A percentile compares a stretch with the other conserved stretches of the same genome.
phyloP scores from a whole-genome alignment of 345 rosid species.

The Nasturtium officinale region DNA sequence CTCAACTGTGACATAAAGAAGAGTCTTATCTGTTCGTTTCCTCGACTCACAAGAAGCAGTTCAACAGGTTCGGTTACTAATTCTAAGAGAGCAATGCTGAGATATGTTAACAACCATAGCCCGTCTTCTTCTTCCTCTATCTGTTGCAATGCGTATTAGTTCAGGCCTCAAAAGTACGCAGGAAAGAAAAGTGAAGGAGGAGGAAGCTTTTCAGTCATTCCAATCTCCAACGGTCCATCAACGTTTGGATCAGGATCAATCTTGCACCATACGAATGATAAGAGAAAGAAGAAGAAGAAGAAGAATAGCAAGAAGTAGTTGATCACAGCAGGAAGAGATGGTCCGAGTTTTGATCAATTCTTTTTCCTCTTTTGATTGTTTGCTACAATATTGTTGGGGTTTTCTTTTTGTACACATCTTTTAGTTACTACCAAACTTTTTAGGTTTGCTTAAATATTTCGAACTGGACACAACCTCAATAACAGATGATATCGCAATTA shows the following conservation, averaged over 20 bases:
- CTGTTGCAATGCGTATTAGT: slow-evolving; percentile 40
- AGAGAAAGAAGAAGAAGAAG: slow-evolving; percentile 36
- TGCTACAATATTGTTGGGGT: slow-evolving; percentile 13
- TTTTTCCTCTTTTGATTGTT: neutral
- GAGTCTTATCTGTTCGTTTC: slow-evolving; percentile 58
- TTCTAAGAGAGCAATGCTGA: slow-evolving; percentile 44
- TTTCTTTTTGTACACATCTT: neutral
- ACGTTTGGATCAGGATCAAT: slow-evolving; percentile 40
- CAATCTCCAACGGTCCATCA: slow-evolving; percentile 59
- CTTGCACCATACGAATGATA: slow-evolving; percentile 33
- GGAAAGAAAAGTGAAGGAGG: slow-evolving; percentile 47
- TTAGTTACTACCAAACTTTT: slow-evolving; percentile 11
- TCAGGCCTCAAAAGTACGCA: slow-evolving; percentile 51
- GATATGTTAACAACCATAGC: slow-evolving; percentile 48
- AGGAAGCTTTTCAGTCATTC: slow-evolving; percentile 54
- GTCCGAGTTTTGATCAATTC: neutral
- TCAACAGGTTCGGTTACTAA: slow-evolving; percentile 65
- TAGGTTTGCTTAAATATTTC: slow-evolving; percentile 15
- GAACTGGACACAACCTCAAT: slow-evolving; percentile 23
- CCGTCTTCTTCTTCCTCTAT: slow-evolving; percentile 34
- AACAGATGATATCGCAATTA: neutral
- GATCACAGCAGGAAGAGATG: neutral
- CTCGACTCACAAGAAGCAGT: slow-evolving; percentile 65
- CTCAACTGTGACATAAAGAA: slow-evolving; percentile 60
- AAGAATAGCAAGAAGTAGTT: slow-evolving; percentile 34